Evolutionary conservation across 176 grass and related monocot species (phyloP), one percentile per base, ranked within the genome.

Genomic region (Musa beccarii): DNA sequence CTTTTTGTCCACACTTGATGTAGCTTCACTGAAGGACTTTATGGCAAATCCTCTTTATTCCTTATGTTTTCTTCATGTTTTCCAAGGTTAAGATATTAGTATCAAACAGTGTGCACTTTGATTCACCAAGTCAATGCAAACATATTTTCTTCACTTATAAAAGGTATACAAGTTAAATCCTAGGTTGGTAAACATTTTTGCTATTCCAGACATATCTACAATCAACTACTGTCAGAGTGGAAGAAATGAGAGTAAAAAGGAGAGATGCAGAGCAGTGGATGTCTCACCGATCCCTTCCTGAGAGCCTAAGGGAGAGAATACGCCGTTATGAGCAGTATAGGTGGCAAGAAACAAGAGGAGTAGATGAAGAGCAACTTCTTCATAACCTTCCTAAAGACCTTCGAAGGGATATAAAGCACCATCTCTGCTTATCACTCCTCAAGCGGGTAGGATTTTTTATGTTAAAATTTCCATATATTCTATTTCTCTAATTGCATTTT

Each of bases 271-370:
- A 98, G 56, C 90, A 89, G 76, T 99, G 90, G 95, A 94, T 94
- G 90, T 76, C 86, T 72, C 86, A 94, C 74, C 81, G 95, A 3
- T 63, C 87, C 76, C 90, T 99, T 81, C 88, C 95, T 74, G 95
- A 91, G 79, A 93, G 68, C 72, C 78, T 99, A 12, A 99, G 78
- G 84, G 95, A 93, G 52, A 79, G 90, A 54, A 99, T 99, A 78
- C 62, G 82, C 54, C 90, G 86, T 50, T 80, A 99, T 55, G 90
- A 93, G 66, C 95, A 93, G 53, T 98, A 98, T 75, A 98, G 75
- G 78, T 98, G 90, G 90, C 90, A 98, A 82, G 95, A 98, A 86
- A 98, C 95, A 80, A 87, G 90, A 86, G 95, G 95, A 2, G 90
- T 98, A 72, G 88, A 98, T 76, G 95, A 98, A 91, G 86, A 91